Percentiles rank a stretch among this genome's conserved stretches.
Evolutionary conservation across 495 filamentous ascomycete species (phyloP).

Genomic region (Aspergillus cavernicola): DNA sequence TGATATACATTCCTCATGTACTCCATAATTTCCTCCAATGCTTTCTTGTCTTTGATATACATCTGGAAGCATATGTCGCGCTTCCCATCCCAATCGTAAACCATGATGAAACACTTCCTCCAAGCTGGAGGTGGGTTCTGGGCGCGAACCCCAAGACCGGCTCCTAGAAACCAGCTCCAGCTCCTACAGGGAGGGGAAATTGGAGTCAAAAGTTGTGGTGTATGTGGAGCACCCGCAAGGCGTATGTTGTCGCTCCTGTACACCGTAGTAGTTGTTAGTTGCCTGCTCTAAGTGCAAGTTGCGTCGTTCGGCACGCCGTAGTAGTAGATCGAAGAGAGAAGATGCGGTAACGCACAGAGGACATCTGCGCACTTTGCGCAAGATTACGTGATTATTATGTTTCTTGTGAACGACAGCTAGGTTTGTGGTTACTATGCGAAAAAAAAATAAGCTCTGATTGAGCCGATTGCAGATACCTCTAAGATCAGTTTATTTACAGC

Average conservation of each 20-base stretch:
- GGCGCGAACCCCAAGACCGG: slow-evolving; percentile 9
- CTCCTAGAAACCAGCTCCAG: no score
- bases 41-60: slow-evolving; percentile 70
- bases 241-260: slow-evolving; percentile 39
- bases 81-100: slow-evolving; percentile 72
- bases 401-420: no score
- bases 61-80: slow-evolving; percentile 63
- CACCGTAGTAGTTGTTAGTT: slow-evolving; percentile 29
- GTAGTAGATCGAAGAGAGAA: neutral
- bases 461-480: no score
- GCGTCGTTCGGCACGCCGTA: neutral
- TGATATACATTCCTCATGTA: slow-evolving; percentile 56
- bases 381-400: neutral
- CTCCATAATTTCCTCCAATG: slow-evolving; percentile 64
- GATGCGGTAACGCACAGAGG: neutral
- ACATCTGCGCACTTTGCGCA: neutral
- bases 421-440: no score
- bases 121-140: slow-evolving; percentile 29
- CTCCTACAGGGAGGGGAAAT: slow-evolving; percentile 3
- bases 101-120: slow-evolving; percentile 49
- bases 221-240: slow-evolving; percentile 19
- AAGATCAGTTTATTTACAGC: slow-evolving; percentile 4
- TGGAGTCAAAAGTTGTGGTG: neutral
- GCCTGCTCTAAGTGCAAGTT: neutral
- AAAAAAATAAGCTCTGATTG: no score